phyloP scores from a whole-genome alignment of 2,329 filamentous ascomycete species.

The Fusarium palustre region DNA sequence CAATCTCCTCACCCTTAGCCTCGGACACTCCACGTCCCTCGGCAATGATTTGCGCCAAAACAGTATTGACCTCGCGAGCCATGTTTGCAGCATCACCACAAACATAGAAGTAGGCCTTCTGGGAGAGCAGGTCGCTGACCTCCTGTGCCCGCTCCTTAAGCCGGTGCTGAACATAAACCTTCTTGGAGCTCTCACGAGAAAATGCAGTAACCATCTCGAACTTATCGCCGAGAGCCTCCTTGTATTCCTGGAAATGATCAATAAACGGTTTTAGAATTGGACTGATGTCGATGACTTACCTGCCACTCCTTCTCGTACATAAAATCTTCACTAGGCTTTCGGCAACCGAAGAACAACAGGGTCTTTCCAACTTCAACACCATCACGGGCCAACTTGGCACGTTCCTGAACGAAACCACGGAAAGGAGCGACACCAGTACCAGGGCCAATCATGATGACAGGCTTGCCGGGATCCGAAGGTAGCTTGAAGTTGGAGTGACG shows the following conservation, averaged over 20 bases:
- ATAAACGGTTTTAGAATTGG: background rate
- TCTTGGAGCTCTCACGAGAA: conserved; percentile 86
- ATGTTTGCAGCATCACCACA: conserved; percentile 98
- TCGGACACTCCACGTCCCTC: conserved; percentile 85
- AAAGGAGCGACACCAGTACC: conserved; percentile 98
- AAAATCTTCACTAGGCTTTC: conserved; percentile 89
- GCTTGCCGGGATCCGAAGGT: conserved; percentile 92
- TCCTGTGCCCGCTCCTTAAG: conserved; percentile 85
- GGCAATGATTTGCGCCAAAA: conserved; percentile 87
- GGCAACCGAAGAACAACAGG: conserved; percentile 94
- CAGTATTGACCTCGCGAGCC: conserved; percentile 90
- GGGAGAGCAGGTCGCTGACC: conserved; percentile 85
- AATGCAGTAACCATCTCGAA: conserved; percentile 95
- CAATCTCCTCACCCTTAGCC: conserved; percentile 92
- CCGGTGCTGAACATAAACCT: conserved; percentile 97
- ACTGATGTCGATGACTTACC: conserved; percentile 66
- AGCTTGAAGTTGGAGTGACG: conserved; percentile 99
- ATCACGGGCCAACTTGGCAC: conserved; percentile 82
- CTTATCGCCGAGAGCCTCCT: conserved; percentile 84
- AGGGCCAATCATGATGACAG: conserved; percentile 94
- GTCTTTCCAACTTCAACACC: conserved; percentile 88
- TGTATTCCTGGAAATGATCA: conserved; percentile 74
- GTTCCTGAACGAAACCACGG: conserved; percentile 93
- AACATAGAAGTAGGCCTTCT: conserved; percentile 96
- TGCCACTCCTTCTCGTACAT: conserved; percentile 92